Evolutionary conservation across 495 filamentous ascomycete genomes (phyloP).

Genomic region (Aspergillus carlsbadensis): DNA sequence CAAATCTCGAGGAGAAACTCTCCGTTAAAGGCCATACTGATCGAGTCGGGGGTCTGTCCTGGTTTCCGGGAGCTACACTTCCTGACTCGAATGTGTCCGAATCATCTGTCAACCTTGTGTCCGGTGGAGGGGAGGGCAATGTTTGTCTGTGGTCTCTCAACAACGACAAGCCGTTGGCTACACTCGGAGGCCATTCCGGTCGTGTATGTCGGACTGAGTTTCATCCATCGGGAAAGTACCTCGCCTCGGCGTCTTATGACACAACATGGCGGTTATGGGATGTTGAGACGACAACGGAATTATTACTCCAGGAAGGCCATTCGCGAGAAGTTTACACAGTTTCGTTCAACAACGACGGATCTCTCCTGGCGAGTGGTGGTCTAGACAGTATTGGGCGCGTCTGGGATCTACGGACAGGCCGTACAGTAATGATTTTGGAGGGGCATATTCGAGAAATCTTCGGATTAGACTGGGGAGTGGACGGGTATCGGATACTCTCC

Average conservation of each 20-base stretch:
- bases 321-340: slow-evolving; percentile 87
- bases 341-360: slow-evolving; percentile 86
- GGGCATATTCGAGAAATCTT: slow-evolving; percentile 93
- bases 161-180: slow-evolving; percentile 78
- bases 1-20: slow-evolving; percentile 72
- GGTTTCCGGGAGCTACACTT: slow-evolving; percentile 83
- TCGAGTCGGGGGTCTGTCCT: slow-evolving; percentile 84
- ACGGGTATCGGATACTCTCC: slow-evolving; percentile 84
- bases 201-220: slow-evolving; percentile 92
- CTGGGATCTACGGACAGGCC: slow-evolving; percentile 93
- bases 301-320: slow-evolving; percentile 92
- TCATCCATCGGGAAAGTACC: slow-evolving; percentile 85
- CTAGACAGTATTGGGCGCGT: slow-evolving; percentile 92
- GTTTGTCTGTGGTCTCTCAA: slow-evolving; percentile 89
- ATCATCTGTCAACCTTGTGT: slow-evolving; percentile 79
- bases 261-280: slow-evolving; percentile 99
- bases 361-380: slow-evolving; percentile 83
- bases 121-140: slow-evolving; percentile 85
- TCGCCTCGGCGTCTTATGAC: slow-evolving; percentile 92
- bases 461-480: slow-evolving; percentile 85
- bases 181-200: slow-evolving; percentile 79
- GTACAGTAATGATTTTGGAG: slow-evolving; percentile 94
- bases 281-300: slow-evolving; percentile 75
- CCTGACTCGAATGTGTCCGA: slow-evolving; percentile 65
- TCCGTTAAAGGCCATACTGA: slow-evolving; percentile 80